Evolutionary conservation across 345 rosid species (phyloP), one percentile per base, ranked within the genome.

Genomic region (Eucalyptus grandis): DNA sequence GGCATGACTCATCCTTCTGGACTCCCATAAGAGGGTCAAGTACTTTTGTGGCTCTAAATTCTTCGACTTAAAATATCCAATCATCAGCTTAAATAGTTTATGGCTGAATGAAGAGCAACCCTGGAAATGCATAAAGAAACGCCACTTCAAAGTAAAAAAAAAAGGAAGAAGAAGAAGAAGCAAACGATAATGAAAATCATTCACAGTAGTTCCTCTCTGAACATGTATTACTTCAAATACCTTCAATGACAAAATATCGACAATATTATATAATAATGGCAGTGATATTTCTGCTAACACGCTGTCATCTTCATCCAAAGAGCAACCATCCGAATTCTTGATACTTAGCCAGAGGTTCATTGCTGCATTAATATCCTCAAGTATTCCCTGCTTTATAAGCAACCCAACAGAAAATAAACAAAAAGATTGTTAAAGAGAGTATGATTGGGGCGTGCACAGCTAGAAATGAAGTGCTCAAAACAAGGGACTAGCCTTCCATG

Each of bases 1-100:
- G 27, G 96, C 96, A 92, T 98, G 99, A 90, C 94, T 94, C 62
- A 96, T 95, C 93, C 99, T 95, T 94, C 99, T 95, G 91, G 93
- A 91, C 91, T 93, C 97, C 99, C 98, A 96, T 62, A 97, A 90
- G 90, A 91, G 90, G 89, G 95, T 90, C 91, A 97, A 54, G 87
- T 94, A 95, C 92, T 89, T 96, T 93, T 92, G 96, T 87, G 90
- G 26, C 85, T 93, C 92, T 89, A 95, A 83, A 87, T 93, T 92
- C 92, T 94, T 96, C 90, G 89, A 91, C 88, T 93, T 90, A 88
- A 92, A 94, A 69, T 94, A 87, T 88, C 94, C 94, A 86, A 94
- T 89, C 86, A 98, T 90, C 90, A 98, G 92, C 91, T 91, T 92
- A 89, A 92, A 96, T 90, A 95, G 87, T 58, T 89, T 89, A 86